phyloP scores from a whole-genome alignment of 1,139 yeast genomes.

The Candida glucosophila region DNA sequence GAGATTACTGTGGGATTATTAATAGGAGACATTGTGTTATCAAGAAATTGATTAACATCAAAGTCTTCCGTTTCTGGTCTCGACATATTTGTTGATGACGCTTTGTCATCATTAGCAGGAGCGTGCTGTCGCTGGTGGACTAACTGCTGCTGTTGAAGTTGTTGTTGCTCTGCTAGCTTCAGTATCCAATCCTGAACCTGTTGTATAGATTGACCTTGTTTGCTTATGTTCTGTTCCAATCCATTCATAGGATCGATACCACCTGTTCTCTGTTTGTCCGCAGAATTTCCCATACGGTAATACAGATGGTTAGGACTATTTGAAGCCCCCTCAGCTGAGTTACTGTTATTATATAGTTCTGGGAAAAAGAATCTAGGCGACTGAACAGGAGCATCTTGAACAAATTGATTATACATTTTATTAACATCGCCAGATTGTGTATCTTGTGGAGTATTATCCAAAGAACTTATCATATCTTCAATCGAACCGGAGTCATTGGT shows the following conservation, averaged over 20 bases:
- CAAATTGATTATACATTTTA: constrained; percentile 23
- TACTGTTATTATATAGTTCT: constrained; percentile 16
- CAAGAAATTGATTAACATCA: constrained; percentile 31
- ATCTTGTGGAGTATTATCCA: constrained; percentile 15
- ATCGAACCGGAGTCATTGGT: constrained; percentile 15
- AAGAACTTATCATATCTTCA: constrained; percentile 29
- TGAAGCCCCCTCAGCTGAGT: constrained; percentile 5
- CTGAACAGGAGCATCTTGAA: constrained; percentile 14
- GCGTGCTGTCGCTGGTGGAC: constrained; percentile 10
- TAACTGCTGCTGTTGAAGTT: constrained; percentile 22
- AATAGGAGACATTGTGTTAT: too few relatives aligned
- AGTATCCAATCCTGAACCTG: constrained; percentile 56
- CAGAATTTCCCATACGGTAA: constrained; percentile 2
- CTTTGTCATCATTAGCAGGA: constrained; percentile 1
- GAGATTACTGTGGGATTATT: not conserved
- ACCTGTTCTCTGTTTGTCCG: constrained; percentile 2
- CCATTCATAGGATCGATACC: constrained; percentile 19
- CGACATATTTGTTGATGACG: constrained; percentile 1
- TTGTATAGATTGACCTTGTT: constrained; percentile 47
- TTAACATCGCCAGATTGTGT: constrained; percentile 13
- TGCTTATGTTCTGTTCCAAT: constrained; percentile 35
- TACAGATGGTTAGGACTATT: constrained; percentile 7
- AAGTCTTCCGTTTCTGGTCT: constrained; percentile 22
- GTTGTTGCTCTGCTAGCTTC: constrained; percentile 31
- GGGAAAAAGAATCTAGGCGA: constrained; percentile 29